Base-by-base conservation (phyloP, 371 early-diverging fungal genomes). In the Lichtheimia corymbifera region DNA sequence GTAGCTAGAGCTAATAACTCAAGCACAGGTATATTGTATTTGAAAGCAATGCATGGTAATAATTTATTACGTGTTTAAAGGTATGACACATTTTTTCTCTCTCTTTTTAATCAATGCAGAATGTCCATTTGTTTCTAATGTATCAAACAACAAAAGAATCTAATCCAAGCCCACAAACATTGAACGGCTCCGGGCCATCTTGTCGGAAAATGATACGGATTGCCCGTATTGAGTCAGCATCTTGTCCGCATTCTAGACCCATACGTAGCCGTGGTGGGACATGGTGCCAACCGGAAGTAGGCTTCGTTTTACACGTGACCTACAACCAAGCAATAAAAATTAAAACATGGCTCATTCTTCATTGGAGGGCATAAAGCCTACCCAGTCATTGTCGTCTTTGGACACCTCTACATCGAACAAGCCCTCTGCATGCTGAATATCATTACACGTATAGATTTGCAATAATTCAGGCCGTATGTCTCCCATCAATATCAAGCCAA, bases 401-500 rank as follows among this genome's bases (percentile, higher is more conserved):
- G 69, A 58, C 13, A 72, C 72, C 27, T 68, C 66, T 9, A 79
- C 63, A 0, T 55, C 53, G 1, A 76, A 60, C 12, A 63, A 55
- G 12, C 49, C 63, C 24, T 76, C 68, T 13, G 70, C 67, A 1
- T 47, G 43, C 12, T 53, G 62, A 0, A 73, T 60, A 30, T 65
- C 70, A 58, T 71, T 64, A 27, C 65, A 50, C 28, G 74, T 76
- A 20, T 65, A 40, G 12, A 80, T 64, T 1, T 64, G 66, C 4
- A 80, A 14, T 30, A 59, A 57, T 9, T 72, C 53, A 0, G 63
- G 59, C 25, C 55, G 65, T 7, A 65, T 58, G 0, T 75, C 71
- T n/a, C 78, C 72, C 6, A 85, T 74, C 40, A 83, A 67, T 9
- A 77, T 74, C 13, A 85, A 51, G 1, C 84, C 84, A 69, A 84